Conservation (phyloP, 1,139 yeast species). For the Protomyces arabidopsidicola region DNA sequence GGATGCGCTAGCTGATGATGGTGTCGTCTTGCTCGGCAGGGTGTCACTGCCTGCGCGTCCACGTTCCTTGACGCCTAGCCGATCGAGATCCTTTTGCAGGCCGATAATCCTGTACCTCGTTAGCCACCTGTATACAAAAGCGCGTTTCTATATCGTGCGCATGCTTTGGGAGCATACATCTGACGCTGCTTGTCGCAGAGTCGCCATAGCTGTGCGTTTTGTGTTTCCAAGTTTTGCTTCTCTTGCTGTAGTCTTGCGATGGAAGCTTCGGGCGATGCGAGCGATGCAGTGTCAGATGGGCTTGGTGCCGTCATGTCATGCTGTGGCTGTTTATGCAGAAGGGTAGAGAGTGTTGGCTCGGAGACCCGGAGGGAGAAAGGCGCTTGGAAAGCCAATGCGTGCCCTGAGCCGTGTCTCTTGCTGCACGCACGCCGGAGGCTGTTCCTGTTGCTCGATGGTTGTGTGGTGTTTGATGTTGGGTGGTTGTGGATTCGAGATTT, state of each 20-base stretch:
- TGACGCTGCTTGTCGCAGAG: slow-evolving; percentile 38
- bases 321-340: no score
- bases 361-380: no score
- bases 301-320: neutral
- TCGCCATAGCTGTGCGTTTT: slow-evolving; percentile 38
- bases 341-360: no score
- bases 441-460: no score
- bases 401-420: no score
- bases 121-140: neutral
- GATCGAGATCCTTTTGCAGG: slow-evolving; percentile 37
- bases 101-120: slow-evolving; percentile 34
- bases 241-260: slow-evolving; percentile 13
- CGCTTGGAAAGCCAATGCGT: no score
- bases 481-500: no score
- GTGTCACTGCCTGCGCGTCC: neutral
- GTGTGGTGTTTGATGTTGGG: no score
- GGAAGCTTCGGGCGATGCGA: slow-evolving; percentile 1
- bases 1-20: neutral
- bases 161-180: slow-evolving; percentile 29
- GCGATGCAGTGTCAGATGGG: neutral
- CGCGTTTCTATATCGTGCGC: neutral
- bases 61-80: neutral
- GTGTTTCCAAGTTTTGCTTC: slow-evolving; percentile 27
- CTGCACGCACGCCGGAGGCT: no score
- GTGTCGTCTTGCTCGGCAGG: neutral